Evolutionary conservation across 108 stramenopile species (phyloP), one percentile per base, ranked within the genome.

Genomic region (Nannochloropsis salina): DNA sequence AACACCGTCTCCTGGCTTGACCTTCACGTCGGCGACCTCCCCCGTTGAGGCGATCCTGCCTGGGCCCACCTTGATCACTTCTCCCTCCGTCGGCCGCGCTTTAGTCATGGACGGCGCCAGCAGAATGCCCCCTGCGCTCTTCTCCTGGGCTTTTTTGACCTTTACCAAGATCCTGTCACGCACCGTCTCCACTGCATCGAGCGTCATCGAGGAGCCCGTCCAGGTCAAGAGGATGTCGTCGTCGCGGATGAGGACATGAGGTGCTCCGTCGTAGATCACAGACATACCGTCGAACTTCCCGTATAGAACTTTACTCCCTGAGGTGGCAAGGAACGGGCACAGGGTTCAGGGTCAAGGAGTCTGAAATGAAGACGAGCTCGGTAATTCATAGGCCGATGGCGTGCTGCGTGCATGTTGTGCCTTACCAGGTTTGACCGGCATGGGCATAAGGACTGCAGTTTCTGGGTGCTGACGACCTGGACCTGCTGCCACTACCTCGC

Each of bases 241-340:
- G 87, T 96, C 97, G 41, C 95, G 93, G 84, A 98, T 95, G 89
- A 98, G 93, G 51, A 95, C 94, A 74, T 95, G 94, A 41, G 93
- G 85, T 87, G 95, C 94, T 31, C 95, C 96, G 85, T 97, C 94
- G 93, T 98, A 98, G 80, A 90, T 88, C 84, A 98, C 91, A 15
- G 93, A 88, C 44, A 91, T 91, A 20, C 97, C 97, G 88, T 95
- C 95, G 89, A 94, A 96, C 86, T 96, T 95, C 22, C 97, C 96
- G 85, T 95, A 97, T 9, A 98, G 85, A 6, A 97, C 96, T 43
- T 93, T 93, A 95, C 95, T 91, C 94, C 93, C n/a, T 95, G 95
- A 41, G 45, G 61, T 15, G n/a, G 45, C 44, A 9, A 86, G 44
- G 42, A 22, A 12, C 18, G 81, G 15, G 42, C 44, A 42, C 21